Evolutionary conservation across 2,329 filamentous ascomycete species (phyloP).

Genomic region (Boeremia exigua): DNA sequence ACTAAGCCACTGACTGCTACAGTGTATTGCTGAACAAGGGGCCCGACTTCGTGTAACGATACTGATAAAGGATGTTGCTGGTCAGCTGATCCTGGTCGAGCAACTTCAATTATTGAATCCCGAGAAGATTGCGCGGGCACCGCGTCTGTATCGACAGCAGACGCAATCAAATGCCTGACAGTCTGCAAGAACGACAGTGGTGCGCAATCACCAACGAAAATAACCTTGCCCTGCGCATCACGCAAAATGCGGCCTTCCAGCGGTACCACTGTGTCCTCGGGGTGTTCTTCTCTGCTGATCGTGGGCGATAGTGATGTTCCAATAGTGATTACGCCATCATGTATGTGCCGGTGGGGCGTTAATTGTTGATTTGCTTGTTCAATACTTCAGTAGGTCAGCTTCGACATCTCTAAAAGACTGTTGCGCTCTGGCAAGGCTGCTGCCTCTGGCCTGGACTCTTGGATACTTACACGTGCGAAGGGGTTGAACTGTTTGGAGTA

Average conservation of each 20-base stretch:
- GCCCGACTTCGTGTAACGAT: slow-evolving; percentile 39
- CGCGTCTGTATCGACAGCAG: slow-evolving; percentile 35
- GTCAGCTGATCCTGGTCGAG: slow-evolving; percentile 27
- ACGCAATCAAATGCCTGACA: slow-evolving; percentile 57
- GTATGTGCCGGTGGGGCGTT: slow-evolving; percentile 10
- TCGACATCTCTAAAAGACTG: background rate
- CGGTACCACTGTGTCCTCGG: slow-evolving; percentile 51
- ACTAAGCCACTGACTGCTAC: slow-evolving; percentile 57
- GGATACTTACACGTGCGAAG: slow-evolving; percentile 5
- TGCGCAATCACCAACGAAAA: slow-evolving; percentile 62
- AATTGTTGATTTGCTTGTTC: slow-evolving; percentile 6
- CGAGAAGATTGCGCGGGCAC: slow-evolving; percentile 31
- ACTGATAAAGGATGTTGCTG: slow-evolving; percentile 31
- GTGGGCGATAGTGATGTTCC: slow-evolving; percentile 30
- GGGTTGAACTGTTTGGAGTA: slow-evolving; percentile 28
- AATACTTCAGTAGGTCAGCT: slow-evolving; percentile 4
- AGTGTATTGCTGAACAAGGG: slow-evolving; percentile 49
- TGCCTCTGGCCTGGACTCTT: background rate
- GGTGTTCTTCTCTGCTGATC: slow-evolving; percentile 42
- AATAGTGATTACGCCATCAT: slow-evolving; percentile 6
- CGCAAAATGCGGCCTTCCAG: slow-evolving; percentile 56
- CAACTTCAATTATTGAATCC: slow-evolving; percentile 43
- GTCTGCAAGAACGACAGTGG: slow-evolving; percentile 61
- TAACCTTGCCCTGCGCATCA: slow-evolving; percentile 60
- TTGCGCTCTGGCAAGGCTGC: background rate